phyloP scores from a whole-genome alignment of 495 filamentous ascomycete genomes.

The Lichina pygmaea region DNA sequence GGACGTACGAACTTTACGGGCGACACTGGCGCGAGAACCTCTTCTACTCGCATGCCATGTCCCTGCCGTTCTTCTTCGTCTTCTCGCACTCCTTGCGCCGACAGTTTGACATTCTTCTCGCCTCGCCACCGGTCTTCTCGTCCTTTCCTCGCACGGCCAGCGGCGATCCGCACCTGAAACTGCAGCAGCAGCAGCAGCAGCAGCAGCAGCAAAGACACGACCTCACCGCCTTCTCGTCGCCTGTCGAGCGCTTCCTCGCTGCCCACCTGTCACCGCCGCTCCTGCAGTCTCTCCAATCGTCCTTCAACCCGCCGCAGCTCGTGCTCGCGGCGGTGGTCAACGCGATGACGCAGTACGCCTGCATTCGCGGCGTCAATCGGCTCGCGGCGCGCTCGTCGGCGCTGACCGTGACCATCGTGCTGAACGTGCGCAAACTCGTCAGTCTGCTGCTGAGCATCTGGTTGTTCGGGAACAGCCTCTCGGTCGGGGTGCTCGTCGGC shows the following conservation, averaged over 20 bases:
- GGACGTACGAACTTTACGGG: constrained; percentile 62
- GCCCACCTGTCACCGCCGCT: neutral
- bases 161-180: neutral
- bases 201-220: too few relatives aligned
- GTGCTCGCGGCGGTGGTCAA: constrained; percentile 49
- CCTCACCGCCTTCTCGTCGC: neutral
- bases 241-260: neutral
- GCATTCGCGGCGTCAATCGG: constrained; percentile 84
- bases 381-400: constrained; percentile 66
- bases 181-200: too few relatives aligned
- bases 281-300: neutral
- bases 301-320: constrained; percentile 2
- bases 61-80: constrained; percentile 36
- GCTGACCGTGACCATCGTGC: constrained; percentile 78
- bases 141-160: constrained; percentile 7
- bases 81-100: constrained; percentile 17
- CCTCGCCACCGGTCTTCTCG: constrained; percentile 15
- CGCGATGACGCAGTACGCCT: constrained; percentile 75
- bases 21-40: constrained; percentile 88
- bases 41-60: constrained; percentile 72
- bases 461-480: constrained; percentile 68
- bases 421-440: constrained; percentile 88
- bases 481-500: constrained; percentile 47
- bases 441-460: constrained; percentile 75
- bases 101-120: constrained; percentile 22